Conservation (phyloP, 202 grass and related monocot genomes). For the Sporobolus alterniflorus region DNA sequence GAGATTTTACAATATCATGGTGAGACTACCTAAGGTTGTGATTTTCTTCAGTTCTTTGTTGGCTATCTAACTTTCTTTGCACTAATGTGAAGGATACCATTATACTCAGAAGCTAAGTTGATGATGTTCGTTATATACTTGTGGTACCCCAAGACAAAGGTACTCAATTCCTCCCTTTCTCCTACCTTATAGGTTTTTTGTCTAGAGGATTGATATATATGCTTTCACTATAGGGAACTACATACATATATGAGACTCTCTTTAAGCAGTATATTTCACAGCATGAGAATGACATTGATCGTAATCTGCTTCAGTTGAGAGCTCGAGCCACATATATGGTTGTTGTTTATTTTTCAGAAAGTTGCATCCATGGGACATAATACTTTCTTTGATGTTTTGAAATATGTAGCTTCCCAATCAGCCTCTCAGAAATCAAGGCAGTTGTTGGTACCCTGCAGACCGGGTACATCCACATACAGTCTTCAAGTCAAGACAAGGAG, state of each 20-base stretch:
- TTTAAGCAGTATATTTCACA: constrained; percentile 87
- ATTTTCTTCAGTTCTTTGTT: constrained; percentile 20
- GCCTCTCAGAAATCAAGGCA: constrained; percentile 51
- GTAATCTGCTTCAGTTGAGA: constrained; percentile 82
- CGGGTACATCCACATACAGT: too few species aligned
- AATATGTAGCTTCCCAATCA: constrained; percentile 71
- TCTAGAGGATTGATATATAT: neutral
- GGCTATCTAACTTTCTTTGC: constrained; percentile 34
- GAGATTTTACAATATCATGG: constrained; percentile 92
- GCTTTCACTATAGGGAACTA: constrained; percentile 70
- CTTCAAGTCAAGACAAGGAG: too few species aligned
- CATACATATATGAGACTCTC: constrained; percentile 87
- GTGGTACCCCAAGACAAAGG: constrained; percentile 98
- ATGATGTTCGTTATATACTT: constrained; percentile 82
- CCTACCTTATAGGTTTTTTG: constrained; percentile 32
- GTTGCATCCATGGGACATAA: constrained; percentile 60
- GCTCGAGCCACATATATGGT: constrained; percentile 64
- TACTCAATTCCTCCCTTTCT: constrained; percentile 29
- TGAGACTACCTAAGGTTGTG: constrained; percentile 33
- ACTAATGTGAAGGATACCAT: constrained; percentile 76
- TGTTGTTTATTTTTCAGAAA: constrained; percentile 78
- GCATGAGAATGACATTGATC: constrained; percentile 93
- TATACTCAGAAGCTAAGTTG: constrained; percentile 86
- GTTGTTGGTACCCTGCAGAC: too few species aligned
- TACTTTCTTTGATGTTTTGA: constrained; percentile 82